Percentiles rank a stretch among this genome's conserved stretches.
Evolutionary conservation across 2,329 filamentous ascomycete species (phyloP).

Genomic region (Cladophialophora chaetospira): DNA sequence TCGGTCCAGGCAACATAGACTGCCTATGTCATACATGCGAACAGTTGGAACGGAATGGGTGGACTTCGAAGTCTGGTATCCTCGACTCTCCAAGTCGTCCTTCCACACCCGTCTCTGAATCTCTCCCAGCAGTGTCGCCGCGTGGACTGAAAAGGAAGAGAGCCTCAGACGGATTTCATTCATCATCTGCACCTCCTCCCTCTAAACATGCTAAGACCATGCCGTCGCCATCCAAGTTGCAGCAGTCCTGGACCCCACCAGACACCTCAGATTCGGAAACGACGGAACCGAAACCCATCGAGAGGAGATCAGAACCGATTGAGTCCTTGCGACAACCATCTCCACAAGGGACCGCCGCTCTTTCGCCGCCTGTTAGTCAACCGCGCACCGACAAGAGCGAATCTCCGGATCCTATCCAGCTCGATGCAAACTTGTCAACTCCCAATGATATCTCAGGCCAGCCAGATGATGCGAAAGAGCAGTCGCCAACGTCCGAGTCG

Average conservation of each 20-base stretch:
- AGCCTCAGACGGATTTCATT: constrained; percentile 17
- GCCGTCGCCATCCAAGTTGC: constrained; percentile 34
- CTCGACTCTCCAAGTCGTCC: constrained; percentile 20
- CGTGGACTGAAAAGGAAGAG: constrained; percentile 29
- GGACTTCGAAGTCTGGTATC: constrained; percentile 56
- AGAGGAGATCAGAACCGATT: constrained; percentile 2
- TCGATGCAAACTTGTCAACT: not conserved
- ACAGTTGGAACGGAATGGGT: constrained; percentile 73
- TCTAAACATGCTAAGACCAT: constrained; percentile 21
- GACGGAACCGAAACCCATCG: not conserved
- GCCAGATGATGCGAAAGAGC: not conserved
- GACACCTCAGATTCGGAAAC: constrained; percentile 23
- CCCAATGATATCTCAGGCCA: not conserved
- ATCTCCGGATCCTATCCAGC: not conserved
- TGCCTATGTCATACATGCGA: constrained; percentile 92
- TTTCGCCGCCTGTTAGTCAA: constrained; percentile 31
- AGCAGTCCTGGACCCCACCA: constrained; percentile 34
- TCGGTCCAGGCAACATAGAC: constrained; percentile 91
- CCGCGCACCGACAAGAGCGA: constrained; percentile 1
- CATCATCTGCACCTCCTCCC: constrained; percentile 15
- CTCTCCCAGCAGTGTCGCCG: not conserved
- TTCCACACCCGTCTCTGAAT: constrained; percentile 17
- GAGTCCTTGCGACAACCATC: not conserved
- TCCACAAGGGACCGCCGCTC: constrained; percentile 6
- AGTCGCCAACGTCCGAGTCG: constrained; percentile 1